Percentiles rank a stretch among this genome's conserved stretches.
Conservation (phyloP, 805 yeast species). For the Barnettozyma salicaria region DNA sequence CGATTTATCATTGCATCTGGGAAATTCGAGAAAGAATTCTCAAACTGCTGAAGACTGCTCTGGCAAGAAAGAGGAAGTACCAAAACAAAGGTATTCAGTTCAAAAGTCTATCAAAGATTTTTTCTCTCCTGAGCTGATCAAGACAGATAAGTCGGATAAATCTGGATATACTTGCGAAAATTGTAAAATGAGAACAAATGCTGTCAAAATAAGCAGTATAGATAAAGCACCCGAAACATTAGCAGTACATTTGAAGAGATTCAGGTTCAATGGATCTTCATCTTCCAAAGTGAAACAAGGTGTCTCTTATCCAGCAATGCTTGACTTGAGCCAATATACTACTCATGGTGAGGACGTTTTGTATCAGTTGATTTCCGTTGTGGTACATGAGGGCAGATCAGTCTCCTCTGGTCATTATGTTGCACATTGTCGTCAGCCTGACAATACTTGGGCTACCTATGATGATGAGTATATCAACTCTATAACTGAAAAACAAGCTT, state of each 20-base stretch:
- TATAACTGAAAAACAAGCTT: constrained; percentile 64
- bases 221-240: constrained; percentile 84
- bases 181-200: constrained; percentile 72
- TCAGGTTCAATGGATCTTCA: constrained; percentile 75
- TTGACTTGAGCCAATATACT: constrained; percentile 66
- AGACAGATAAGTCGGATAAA: constrained; percentile 57
- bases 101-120: constrained; percentile 74
- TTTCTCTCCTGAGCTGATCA: constrained; percentile 76
- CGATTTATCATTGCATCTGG: constrained; percentile 78
- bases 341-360: constrained; percentile 40
- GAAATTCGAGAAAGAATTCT: constrained; percentile 21
- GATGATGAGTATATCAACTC: constrained; percentile 86
- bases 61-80: constrained; percentile 13
- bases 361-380: constrained; percentile 75
- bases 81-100: constrained; percentile 48
- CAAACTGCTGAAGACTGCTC: background rate
- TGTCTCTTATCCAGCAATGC: constrained; percentile 69
- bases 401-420: constrained; percentile 90
- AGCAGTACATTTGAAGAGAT: constrained; percentile 82
- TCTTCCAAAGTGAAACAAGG: constrained; percentile 85
- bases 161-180: constrained; percentile 84
- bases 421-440: constrained; percentile 87
- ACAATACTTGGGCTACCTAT: constrained; percentile 87
- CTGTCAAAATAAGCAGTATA: constrained; percentile 68
- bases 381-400: constrained; percentile 92